A percentile compares a stretch with the other conserved stretches of the same genome.
These are phyloP conservation scores for Ligustrum vulgare DNA, from an alignment of 257 asterid species.

Conservation along the genomic window DNA sequence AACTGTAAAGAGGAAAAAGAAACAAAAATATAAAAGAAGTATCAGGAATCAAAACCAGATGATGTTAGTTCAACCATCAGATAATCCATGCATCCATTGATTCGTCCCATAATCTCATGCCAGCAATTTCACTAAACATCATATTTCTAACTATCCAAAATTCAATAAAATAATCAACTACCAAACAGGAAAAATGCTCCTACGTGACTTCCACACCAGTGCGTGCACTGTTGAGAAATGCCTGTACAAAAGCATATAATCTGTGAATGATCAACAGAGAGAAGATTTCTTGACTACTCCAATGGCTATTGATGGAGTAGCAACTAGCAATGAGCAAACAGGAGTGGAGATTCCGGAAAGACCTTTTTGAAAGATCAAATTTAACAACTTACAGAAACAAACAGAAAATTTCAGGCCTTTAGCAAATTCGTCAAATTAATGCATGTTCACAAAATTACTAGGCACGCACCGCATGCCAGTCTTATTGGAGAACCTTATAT, in stretches of 20 bases:
- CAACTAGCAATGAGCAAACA: slow-evolving; percentile 5
- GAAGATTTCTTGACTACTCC: background rate
- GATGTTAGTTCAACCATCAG: slow-evolving; percentile 22
- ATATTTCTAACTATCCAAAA: slow-evolving; percentile 17
- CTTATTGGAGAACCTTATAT: slow-evolving; percentile 10
- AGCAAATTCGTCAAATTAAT: background rate
- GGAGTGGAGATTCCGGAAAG: slow-evolving; percentile 13
- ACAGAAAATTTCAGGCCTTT: background rate
- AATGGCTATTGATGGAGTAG: background rate
- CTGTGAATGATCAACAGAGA: background rate
- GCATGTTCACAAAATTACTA: background rate
- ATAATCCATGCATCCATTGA: slow-evolving; percentile 16
- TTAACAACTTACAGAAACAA: background rate
- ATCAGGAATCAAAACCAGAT: slow-evolving; percentile 12
- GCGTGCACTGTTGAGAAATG: slow-evolving; percentile 7
- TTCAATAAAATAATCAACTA: slow-evolving; percentile 14
- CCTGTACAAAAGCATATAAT: slow-evolving; percentile 1
- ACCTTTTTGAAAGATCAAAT: background rate
- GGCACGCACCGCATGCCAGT: background rate
- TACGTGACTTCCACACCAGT: background rate
- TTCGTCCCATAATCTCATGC: slow-evolving; percentile 11
- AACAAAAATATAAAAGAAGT: slow-evolving; percentile 16
- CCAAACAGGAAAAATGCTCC: slow-evolving; percentile 11
- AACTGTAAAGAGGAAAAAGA: slow-evolving; percentile 54
- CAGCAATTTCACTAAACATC: slow-evolving; percentile 6